Base-by-base conservation (phyloP, 2,329 filamentous ascomycete species). In the Purpureocillium takamizusanense region DNA sequence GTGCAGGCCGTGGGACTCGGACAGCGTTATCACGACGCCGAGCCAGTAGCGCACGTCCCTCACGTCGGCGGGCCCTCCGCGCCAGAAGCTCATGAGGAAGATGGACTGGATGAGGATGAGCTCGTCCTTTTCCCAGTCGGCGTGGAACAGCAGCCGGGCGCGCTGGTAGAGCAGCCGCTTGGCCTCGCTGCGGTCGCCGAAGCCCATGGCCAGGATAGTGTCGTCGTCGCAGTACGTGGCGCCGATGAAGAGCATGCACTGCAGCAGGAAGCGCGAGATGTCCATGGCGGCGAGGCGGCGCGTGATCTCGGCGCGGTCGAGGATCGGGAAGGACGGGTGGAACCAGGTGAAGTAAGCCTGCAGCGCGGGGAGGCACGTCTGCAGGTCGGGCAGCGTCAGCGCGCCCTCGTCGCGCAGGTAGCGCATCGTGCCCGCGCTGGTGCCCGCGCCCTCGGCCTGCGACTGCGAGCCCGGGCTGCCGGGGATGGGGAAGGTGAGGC, bases 31-130 rank as follows among this genome's bases (percentile, higher is more conserved):
- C 0, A 70, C 70, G 7, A 66, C 64, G 0, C 66, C 67, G 2
- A 72, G 51, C 69, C 69, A 72, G 44, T 70, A 70, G 18, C 67
- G 47, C 11, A 65, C 63, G 48, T 72, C 67, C 13, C 66, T 60
- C n/a, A 69, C 64, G 36, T 69, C 63, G 0, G 59, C 55, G 0
- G 71, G 67, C 0, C 66, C 66, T 7, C 66, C 68, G 14, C 71
- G 57, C 72, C 71, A 76, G 42, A 73, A 76, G 45, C 71, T 74
- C 56, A 76, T 61, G 23, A 76, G 51, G 45, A 76, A 74, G 2
- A 76, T 46, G 1, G 67, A 61, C 47, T 74, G 70, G 0, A 75
- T 60, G 5, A 72, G 61, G 0, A 60, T 65, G 0, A 72, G 57
- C 31, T 68, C 69, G 31, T 74, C 65, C 13, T 62, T 64, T 46